A percentile compares a stretch with the other conserved stretches of the same genome.
Evolutionary conservation across 495 filamentous ascomycete species (phyloP).

Genomic region (Polyplosphaeria fusca): DNA sequence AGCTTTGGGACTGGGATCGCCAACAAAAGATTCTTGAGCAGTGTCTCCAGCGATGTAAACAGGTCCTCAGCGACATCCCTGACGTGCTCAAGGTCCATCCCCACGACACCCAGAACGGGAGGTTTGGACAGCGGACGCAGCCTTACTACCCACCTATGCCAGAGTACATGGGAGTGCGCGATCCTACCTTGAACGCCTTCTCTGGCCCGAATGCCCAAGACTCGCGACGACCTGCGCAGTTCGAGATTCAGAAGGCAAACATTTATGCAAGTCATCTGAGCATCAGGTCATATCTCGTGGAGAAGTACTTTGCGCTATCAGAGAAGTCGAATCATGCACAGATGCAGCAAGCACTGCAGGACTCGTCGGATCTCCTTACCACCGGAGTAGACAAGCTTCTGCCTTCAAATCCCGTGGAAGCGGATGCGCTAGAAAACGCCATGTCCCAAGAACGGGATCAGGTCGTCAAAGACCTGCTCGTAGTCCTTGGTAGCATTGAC

Average conservation of each 20-base stretch:
- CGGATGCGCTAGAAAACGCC: slow-evolving; percentile 44
- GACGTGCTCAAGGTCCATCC: slow-evolving; percentile 55
- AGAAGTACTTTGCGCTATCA: slow-evolving; percentile 58
- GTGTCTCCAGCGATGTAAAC: slow-evolving; percentile 59
- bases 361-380: slow-evolving; percentile 30
- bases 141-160: slow-evolving; percentile 33
- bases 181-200: slow-evolving; percentile 15
- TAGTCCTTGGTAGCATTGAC: slow-evolving; percentile 65
- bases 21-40: slow-evolving; percentile 63
- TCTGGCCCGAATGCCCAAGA: slow-evolving; percentile 27
- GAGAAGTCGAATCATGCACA: slow-evolving; percentile 34
- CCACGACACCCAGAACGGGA: slow-evolving; percentile 19
- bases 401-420: slow-evolving; percentile 16
- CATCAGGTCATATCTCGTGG: slow-evolving; percentile 75
- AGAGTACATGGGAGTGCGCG: slow-evolving; percentile 23
- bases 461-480: slow-evolving; percentile 71
- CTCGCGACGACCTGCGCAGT: slow-evolving; percentile 59
- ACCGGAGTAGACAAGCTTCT: slow-evolving; percentile 34
- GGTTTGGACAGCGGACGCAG: slow-evolving; percentile 22
- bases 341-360: slow-evolving; percentile 7
- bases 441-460: slow-evolving; percentile 69
- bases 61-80: slow-evolving; percentile 58
- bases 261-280: slow-evolving; percentile 72
- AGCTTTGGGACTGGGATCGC: slow-evolving; percentile 67
- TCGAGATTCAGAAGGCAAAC: slow-evolving; percentile 81